phyloP scores from a whole-genome alignment of 179 eudicot genomes.

The Sideroxylon spinosum region DNA sequence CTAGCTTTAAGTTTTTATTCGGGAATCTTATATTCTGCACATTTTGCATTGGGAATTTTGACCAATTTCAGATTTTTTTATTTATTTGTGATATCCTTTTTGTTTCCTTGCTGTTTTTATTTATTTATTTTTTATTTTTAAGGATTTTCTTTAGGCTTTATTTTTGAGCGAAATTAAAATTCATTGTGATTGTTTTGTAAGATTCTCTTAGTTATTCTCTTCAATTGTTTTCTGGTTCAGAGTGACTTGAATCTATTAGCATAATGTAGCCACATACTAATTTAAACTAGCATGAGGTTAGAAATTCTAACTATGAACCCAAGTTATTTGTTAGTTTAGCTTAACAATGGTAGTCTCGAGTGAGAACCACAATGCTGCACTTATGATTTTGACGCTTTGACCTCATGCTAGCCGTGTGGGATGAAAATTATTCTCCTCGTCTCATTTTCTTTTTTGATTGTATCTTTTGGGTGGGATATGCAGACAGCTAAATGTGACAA shows the following conservation, averaged over 20 bases:
- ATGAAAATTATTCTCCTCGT: no score
- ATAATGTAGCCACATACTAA: not conserved
- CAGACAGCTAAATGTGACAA: slow-evolving; percentile 31
- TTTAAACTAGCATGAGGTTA: no score
- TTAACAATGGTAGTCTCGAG: no score
- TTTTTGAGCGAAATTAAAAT: not conserved
- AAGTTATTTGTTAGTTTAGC: no score
- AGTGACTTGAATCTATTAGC: not conserved
- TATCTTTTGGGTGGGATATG: slow-evolving; percentile 15
- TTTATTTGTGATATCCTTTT: not conserved
- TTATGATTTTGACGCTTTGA: no score
- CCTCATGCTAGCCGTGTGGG: no score
- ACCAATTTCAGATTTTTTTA: not conserved
- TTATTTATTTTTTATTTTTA: not conserved
- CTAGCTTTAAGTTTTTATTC: not conserved
- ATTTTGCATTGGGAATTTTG: not conserved
- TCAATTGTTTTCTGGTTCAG: not conserved
- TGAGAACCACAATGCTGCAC: no score
- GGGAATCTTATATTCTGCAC: not conserved
- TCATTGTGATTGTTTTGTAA: not conserved
- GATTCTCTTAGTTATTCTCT: not conserved
- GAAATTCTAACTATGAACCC: no score
- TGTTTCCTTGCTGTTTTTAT: not conserved
- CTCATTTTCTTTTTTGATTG: no score
- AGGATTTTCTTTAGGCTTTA: not conserved